phyloP scores from a whole-genome alignment of 2,329 filamentous ascomycete genomes.

The Claviceps pazoutovae region DNA sequence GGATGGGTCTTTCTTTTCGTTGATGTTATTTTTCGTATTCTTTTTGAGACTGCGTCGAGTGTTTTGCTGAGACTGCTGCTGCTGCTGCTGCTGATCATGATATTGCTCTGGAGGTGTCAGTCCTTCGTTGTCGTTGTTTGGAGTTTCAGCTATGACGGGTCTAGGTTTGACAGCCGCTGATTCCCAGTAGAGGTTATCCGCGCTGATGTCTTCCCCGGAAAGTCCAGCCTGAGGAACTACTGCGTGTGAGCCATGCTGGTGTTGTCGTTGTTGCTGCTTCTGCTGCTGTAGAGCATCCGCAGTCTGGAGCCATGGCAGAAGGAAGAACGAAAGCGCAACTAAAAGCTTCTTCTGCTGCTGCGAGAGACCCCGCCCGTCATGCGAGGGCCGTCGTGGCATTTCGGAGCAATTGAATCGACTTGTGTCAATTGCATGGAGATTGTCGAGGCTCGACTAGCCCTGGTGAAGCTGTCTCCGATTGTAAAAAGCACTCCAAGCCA shows the following conservation, averaged over 20 bases:
- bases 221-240: not conserved
- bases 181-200: slow-evolving; percentile 14
- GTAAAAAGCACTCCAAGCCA: slow-evolving; percentile 1
- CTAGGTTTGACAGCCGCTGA: slow-evolving; percentile 16
- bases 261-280: slow-evolving; percentile 30
- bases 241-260: slow-evolving; percentile 1
- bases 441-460: not conserved
- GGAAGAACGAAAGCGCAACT: slow-evolving; percentile 42
- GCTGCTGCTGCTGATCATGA: slow-evolving; percentile 8
- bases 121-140: slow-evolving; percentile 9
- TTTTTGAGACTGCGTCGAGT: slow-evolving; percentile 4
- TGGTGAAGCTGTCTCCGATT: slow-evolving; percentile 2
- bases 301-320: slow-evolving; percentile 40
- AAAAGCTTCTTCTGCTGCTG: slow-evolving; percentile 30
- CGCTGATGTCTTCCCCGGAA: not conserved
- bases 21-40: slow-evolving; percentile 2
- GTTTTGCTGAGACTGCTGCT: slow-evolving; percentile 11
- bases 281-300: slow-evolving; percentile 50
- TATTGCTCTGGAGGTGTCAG: slow-evolving; percentile 1
- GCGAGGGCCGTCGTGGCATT: slow-evolving; percentile 53
- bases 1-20: slow-evolving; percentile 12
- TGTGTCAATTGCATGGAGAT: slow-evolving; percentile 3
- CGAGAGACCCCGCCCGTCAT: slow-evolving; percentile 37
- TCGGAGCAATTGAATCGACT: slow-evolving; percentile 6
- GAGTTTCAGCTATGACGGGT: slow-evolving; percentile 8